Evolutionary conservation across 495 filamentous ascomycete species (phyloP).

Genomic region (Chaetomium fimeti): DNA sequence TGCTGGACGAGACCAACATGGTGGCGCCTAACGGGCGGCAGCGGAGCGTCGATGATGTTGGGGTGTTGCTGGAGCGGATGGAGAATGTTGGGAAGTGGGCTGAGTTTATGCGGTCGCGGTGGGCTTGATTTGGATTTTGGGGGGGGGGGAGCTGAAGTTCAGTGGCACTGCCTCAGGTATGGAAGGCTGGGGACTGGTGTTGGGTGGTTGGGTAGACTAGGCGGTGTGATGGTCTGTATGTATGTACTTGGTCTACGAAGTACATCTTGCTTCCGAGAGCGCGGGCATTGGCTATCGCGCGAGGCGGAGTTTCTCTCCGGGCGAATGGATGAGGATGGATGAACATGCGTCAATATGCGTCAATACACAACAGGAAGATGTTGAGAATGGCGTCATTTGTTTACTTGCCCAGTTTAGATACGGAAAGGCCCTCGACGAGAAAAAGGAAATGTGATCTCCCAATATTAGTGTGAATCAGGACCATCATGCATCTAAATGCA

Average conservation of each 20-base stretch:
- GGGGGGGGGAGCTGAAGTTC: too few relatives aligned
- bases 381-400: not conserved
- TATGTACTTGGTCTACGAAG: not conserved
- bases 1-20: conserved; percentile 35
- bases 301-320: not conserved
- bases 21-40: conserved; percentile 25
- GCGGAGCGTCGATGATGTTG: conserved; percentile 36
- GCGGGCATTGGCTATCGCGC: not conserved
- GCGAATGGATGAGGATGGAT: not conserved
- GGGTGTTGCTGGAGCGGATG: conserved; percentile 37
- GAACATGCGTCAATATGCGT: not conserved
- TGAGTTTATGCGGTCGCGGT: conserved; percentile 49
- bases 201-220: not conserved
- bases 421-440: not conserved
- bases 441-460: not conserved
- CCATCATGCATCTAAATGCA: not conserved
- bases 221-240: not conserved
- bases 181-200: not conserved
- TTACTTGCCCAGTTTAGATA: conserved; percentile 4
- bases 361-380: not conserved
- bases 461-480: not conserved
- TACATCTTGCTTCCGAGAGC: too few relatives aligned
- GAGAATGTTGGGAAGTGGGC: conserved; percentile 58
- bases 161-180: not conserved
- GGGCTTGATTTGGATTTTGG: conserved; percentile 26